Evolutionary conservation across 2,329 filamentous ascomycete genomes (phyloP).

Genomic region (Botrytis galanthina): DNA sequence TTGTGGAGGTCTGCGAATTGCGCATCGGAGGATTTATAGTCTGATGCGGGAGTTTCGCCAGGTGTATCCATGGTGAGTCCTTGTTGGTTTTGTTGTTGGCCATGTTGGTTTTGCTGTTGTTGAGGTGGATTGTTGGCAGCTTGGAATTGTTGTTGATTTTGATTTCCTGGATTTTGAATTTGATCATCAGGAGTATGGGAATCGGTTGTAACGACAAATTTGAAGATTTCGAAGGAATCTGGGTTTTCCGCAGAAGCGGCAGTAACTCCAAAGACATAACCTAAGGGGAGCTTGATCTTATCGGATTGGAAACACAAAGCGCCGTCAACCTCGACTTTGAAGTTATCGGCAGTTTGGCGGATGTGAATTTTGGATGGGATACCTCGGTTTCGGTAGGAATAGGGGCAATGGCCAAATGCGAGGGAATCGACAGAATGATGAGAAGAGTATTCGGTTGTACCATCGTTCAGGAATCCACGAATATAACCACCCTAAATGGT

Average conservation of each 20-base stretch:
- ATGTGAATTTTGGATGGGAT: slow-evolving; percentile 77
- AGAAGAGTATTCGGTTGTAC: slow-evolving; percentile 71
- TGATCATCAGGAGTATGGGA: slow-evolving; percentile 38
- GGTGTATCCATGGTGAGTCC: slow-evolving; percentile 41
- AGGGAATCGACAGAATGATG: slow-evolving; percentile 77
- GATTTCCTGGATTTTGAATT: slow-evolving; percentile 26
- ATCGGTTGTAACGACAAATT: slow-evolving; percentile 70
- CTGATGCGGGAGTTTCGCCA: slow-evolving; percentile 40
- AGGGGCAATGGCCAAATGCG: slow-evolving; percentile 90
- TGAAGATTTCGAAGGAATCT: slow-evolving; percentile 93
- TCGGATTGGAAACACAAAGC: slow-evolving; percentile 78
- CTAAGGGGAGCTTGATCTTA: slow-evolving; percentile 73
- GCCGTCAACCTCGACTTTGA: slow-evolving; percentile 80
- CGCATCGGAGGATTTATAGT: slow-evolving; percentile 46
- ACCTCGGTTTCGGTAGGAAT: slow-evolving; percentile 87
- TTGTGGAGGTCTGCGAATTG: slow-evolving; percentile 86
- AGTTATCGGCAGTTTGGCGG: slow-evolving; percentile 59
- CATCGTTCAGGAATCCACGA: slow-evolving; percentile 92
- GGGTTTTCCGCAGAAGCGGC: slow-evolving; percentile 87
- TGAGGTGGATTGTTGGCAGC: slow-evolving; percentile 32
- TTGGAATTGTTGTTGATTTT: slow-evolving; percentile 20
- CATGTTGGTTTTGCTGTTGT: slow-evolving; percentile 37
- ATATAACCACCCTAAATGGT: slow-evolving; percentile 66
- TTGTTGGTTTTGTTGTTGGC: slow-evolving; percentile 13
- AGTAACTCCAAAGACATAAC: slow-evolving; percentile 83